A percentile compares a stretch with the other conserved stretches of the same genome.
These are phyloP conservation scores for Blastocladiella emersonii DNA, from an alignment of 371 early-diverging fungal species.

Conservation along the genomic window DNA sequence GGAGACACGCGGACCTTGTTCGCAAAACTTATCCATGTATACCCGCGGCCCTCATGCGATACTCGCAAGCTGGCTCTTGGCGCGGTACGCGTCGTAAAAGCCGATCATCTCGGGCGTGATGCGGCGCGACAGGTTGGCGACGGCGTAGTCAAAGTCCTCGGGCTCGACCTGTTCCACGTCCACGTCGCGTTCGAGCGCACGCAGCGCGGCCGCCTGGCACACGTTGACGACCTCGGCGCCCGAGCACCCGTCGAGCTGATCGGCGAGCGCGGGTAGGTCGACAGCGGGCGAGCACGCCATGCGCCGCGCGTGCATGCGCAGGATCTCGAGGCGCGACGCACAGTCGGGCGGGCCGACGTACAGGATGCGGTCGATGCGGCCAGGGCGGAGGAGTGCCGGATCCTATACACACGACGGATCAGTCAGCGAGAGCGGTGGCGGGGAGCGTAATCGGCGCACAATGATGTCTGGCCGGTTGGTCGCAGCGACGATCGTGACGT, in stretches of 20 bases:
- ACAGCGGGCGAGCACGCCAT: conserved; percentile 52
- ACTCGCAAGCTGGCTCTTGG: background rate
- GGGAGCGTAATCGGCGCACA: conserved; percentile 24
- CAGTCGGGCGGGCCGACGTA: conserved; percentile 85
- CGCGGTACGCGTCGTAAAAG: conserved; percentile 48
- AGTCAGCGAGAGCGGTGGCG: background rate
- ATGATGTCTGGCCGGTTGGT: conserved; percentile 98
- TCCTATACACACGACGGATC: conserved; percentile 53
- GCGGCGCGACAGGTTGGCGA: conserved; percentile 29
- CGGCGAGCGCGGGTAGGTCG: conserved; percentile 39
- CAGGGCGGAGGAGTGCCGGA: conserved; percentile 86
- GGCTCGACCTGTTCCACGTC: conserved; percentile 30
- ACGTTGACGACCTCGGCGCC: conserved; percentile 90
- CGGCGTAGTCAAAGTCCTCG: background rate
- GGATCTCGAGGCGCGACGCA: conserved; percentile 63
- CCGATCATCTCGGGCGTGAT: conserved; percentile 83
- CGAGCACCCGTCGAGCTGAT: conserved; percentile 68
- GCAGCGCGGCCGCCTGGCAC: conserved; percentile 86
- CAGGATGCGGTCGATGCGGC: conserved; percentile 87
- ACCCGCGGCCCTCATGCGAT: background rate
- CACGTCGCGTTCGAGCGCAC: conserved; percentile 76
- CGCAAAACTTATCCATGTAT: too few species aligned
- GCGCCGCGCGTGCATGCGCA: conserved; percentile 50
- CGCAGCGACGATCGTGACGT: conserved; percentile 94
- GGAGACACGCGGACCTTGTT: too few species aligned